Evolutionary conservation across 371 early-diverging fungal species (phyloP).

Genomic region (Lichtheimia ramosa): DNA sequence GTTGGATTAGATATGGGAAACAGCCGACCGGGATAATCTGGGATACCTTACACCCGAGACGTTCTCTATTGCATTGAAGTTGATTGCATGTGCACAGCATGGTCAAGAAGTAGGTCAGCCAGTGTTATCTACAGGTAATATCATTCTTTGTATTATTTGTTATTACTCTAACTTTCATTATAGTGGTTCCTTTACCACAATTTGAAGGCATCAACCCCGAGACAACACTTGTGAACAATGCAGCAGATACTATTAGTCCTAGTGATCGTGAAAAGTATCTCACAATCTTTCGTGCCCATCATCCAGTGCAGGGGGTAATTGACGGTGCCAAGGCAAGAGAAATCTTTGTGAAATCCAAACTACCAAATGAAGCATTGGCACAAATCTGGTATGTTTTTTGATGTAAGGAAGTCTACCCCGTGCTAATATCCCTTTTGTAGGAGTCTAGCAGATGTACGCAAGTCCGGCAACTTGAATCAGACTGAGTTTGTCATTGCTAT

Average conservation of each 20-base stretch:
- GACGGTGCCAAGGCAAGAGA: conserved; percentile 39
- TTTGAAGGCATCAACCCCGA: conserved; percentile 50
- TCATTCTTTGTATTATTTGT: neutral
- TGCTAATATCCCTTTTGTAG: conserved; percentile 17
- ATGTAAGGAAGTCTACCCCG: neutral
- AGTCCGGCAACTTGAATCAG: conserved; percentile 65
- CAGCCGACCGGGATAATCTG: conserved; percentile 75
- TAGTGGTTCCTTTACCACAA: conserved; percentile 53
- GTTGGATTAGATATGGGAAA: conserved; percentile 79
- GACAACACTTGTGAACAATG: conserved; percentile 7
- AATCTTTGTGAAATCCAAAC: conserved; percentile 46
- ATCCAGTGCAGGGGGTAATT: conserved; percentile 37
- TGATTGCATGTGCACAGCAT: conserved; percentile 23
- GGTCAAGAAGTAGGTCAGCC: conserved; percentile 10
- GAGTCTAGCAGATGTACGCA: conserved; percentile 71
- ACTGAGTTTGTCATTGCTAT: conserved; percentile 81
- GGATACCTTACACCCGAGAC: conserved; percentile 68
- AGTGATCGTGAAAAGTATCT: conserved; percentile 46
- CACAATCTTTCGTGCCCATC: conserved; percentile 40
- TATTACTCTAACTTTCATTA: neutral
- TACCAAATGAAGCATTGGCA: conserved; percentile 40
- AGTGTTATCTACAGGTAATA: conserved; percentile 10
- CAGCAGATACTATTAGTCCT: conserved; percentile 21
- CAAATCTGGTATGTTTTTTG: conserved; percentile 44
- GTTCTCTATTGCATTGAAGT: conserved; percentile 17